Evolutionary conservation across 768 basidiomycete genomes (phyloP).

Genomic region (Gloeopeniophorella convolvens): DNA sequence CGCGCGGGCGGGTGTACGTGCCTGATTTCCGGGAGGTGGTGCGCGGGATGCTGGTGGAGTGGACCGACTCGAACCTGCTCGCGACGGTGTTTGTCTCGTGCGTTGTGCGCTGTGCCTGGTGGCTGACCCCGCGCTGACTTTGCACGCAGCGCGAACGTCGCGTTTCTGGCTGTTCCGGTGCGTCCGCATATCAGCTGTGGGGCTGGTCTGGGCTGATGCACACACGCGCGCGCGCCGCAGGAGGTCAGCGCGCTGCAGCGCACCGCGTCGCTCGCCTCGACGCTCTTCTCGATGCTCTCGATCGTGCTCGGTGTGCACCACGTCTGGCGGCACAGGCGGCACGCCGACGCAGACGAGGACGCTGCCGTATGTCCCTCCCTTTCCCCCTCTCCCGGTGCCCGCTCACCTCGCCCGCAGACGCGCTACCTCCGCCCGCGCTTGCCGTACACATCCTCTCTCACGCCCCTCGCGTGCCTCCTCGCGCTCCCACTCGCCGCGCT

Average conservation of each 20-base stretch:
- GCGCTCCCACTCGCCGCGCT: constrained; percentile 8
- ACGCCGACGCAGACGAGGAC: constrained; percentile 13
- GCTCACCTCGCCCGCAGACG: background rate
- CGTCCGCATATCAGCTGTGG: no score
- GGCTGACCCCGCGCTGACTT: no score
- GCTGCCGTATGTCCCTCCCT: constrained; percentile 5
- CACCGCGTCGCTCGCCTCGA: constrained; percentile 17
- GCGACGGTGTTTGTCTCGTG: constrained; percentile 13
- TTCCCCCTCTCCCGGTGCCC: background rate
- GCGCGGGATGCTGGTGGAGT: constrained; percentile 6
- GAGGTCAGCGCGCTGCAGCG: background rate
- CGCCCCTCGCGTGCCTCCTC: background rate
- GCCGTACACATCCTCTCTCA: background rate
- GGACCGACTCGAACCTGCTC: constrained; percentile 10
- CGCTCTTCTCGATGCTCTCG: constrained; percentile 20
- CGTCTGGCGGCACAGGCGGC: constrained; percentile 23
- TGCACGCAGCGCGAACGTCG: constrained; percentile 2
- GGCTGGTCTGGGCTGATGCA: no score
- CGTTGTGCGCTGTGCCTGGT: no score
- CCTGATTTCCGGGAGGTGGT: constrained; percentile 1
- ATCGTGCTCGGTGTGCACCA: constrained; percentile 22
- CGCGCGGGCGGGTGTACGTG: constrained; percentile 7
- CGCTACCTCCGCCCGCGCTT: background rate
- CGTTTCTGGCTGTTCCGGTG: constrained; percentile 2
- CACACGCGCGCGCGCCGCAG: background rate